These are phyloP conservation scores for Adansonia madagascariensis DNA, from an alignment of 441 rosid genomes.

Conservation along the genomic window DNA sequence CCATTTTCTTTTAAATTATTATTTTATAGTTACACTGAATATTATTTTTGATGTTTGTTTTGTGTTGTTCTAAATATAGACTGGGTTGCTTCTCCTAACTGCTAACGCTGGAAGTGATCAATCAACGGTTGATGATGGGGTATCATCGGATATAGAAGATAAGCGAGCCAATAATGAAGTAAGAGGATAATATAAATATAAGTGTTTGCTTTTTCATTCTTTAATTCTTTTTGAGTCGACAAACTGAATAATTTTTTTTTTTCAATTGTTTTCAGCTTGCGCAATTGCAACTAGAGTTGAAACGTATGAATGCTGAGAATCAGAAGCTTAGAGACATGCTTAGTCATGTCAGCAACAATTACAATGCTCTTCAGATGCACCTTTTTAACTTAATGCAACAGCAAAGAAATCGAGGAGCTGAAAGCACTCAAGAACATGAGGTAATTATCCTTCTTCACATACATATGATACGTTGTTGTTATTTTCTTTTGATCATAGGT, in stretches of 20 bases:
- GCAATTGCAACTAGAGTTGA: constrained; percentile 65
- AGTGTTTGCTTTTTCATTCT: not conserved
- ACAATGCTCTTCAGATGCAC: constrained; percentile 68
- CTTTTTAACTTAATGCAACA: constrained; percentile 63
- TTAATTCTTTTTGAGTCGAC: not conserved
- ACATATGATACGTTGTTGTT: no score
- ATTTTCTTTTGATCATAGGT: no score
- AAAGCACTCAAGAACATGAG: constrained; percentile 37
- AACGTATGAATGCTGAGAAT: constrained; percentile 68
- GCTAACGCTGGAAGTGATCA: constrained; percentile 76
- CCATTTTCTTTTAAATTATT: not conserved
- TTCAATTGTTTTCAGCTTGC: constrained; percentile 41
- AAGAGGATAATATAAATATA: not conserved
- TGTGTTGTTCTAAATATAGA: constrained; percentile 35
- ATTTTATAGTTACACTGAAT: not conserved
- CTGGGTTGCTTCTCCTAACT: constrained; percentile 59
- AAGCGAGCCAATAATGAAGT: constrained; percentile 69
- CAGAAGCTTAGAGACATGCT: constrained; percentile 72
- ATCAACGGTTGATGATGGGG: constrained; percentile 77
- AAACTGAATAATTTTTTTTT: not conserved
- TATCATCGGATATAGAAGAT: constrained; percentile 61
- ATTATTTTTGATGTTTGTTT: no score
- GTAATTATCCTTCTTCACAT: constrained; percentile 28
- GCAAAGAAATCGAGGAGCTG: constrained; percentile 45
- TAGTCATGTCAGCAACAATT: constrained; percentile 65